Evolutionary conservation across 2,329 filamentous ascomycete species (phyloP).

Genomic region (Scedosporium aurantiacum): DNA sequence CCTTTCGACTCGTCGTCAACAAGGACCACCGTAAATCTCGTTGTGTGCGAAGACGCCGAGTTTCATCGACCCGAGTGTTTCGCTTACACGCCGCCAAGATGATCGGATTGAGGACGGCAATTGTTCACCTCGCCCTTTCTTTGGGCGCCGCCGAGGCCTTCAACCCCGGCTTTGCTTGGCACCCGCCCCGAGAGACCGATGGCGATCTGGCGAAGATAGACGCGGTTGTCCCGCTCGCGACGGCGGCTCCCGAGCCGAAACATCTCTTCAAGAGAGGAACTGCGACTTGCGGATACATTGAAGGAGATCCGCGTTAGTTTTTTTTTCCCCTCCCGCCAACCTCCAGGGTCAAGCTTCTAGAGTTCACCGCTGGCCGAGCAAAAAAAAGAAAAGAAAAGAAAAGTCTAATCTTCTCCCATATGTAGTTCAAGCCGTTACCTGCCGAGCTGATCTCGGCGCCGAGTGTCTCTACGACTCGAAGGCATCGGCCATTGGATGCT

Average conservation of each 20-base stretch:
- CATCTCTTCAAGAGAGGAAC: background rate
- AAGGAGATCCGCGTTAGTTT: background rate
- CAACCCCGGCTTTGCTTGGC: background rate
- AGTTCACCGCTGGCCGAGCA: too few relatives aligned
- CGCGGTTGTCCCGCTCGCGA: background rate
- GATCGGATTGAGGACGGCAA: background rate
- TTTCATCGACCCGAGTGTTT: background rate
- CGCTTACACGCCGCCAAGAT: background rate
- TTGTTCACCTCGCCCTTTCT: background rate
- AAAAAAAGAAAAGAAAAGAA: background rate
- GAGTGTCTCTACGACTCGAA: background rate
- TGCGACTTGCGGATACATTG: constrained; percentile 3
- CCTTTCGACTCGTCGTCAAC: background rate
- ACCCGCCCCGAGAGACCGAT: background rate
- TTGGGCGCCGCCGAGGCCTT: constrained; percentile 2
- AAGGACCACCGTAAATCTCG: background rate
- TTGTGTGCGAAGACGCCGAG: background rate
- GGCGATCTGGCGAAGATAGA: background rate
- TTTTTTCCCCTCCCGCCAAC: background rate
- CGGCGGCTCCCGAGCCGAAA: background rate
- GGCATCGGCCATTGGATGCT: constrained; percentile 4
- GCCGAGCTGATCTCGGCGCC: constrained; percentile 1
- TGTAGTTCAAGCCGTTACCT: background rate
- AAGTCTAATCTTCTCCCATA: background rate
- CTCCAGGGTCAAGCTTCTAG: too few relatives aligned